Evolutionary conservation across 108 stramenopile genomes (phyloP), one percentile per base, ranked within the genome.

Genomic region (Stephanodiscus triporus): DNA sequence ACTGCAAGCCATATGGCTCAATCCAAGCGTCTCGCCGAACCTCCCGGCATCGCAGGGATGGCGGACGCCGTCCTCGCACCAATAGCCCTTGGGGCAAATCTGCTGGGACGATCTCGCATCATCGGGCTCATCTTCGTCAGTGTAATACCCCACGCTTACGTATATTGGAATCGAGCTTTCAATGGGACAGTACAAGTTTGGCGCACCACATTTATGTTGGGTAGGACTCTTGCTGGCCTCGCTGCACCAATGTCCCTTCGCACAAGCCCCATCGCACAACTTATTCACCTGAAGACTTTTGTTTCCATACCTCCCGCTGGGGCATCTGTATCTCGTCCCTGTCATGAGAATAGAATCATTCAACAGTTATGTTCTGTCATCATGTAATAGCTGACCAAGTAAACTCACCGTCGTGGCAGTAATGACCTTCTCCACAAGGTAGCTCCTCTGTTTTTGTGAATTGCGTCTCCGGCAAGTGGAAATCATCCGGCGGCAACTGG

Each of bases 121-220:
- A 37, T 10, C 3, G 47, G 72, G 60, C 27, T 73, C 72, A 9
- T 63, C 62, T 62, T 80, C 78, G 30, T 73, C 62, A 4, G 67
- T 57, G 30, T 73, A 80, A 40, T 68, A 80, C 14, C 72, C 72
- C 37, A 51, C 43, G 34, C 78, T 75, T 20, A 73, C 57, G 48
- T 80, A 80, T 10, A 43, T 67, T 49, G 78, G 78, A 0, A 37
- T 24, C 0, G 66, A 57, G 45, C 67, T 73, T 23, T 60, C 20
- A n/a, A 50, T 20, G 4, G 78, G 72, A 69, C 78, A 80, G 38
- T 68, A 80, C 17, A 80, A 49, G 63, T 73, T 68, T 29, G 56
- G 66, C 30, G 37, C 60, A 32, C 78, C 78, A 26, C 78, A 80
- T n/a, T 50, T 45, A 10, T 68, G 45, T 73, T 80, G 40, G 0